A percentile compares a stretch with the other conserved stretches of the same genome.
phyloP scores from a whole-genome alignment of 1,284 basidiomycete genomes.

The Leccinum fallax region DNA sequence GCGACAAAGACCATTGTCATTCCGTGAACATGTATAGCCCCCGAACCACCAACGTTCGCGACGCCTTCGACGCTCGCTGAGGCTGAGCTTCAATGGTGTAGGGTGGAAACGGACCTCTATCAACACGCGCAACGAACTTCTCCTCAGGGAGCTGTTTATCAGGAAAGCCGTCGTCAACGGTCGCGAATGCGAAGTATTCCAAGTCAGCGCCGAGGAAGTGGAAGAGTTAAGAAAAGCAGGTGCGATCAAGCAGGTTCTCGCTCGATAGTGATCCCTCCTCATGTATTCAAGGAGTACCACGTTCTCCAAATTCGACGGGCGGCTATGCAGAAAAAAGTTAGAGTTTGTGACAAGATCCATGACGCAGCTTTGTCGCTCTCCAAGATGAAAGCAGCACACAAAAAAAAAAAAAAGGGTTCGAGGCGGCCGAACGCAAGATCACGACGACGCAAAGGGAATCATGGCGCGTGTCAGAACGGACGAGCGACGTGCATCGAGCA shows the following conservation, averaged over 20 bases:
- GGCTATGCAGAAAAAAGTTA: slow-evolving; percentile 67
- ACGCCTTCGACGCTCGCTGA: slow-evolving; percentile 78
- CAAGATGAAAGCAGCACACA: slow-evolving; percentile 54
- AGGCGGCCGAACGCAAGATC: slow-evolving; percentile 66
- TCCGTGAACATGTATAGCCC: slow-evolving; percentile 51
- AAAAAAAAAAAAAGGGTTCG: slow-evolving; percentile 65
- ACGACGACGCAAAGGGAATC: slow-evolving; percentile 69
- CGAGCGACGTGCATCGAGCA: slow-evolving; percentile 51
- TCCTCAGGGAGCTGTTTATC: slow-evolving; percentile 84
- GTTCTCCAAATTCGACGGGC: slow-evolving; percentile 61
- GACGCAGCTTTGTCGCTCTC: slow-evolving; percentile 74
- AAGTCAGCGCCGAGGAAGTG: slow-evolving; percentile 83
- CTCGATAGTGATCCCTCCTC: slow-evolving; percentile 2
- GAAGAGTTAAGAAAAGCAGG: slow-evolving; percentile 87
- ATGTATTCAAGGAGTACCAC: slow-evolving; percentile 60
- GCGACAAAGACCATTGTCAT: slow-evolving; percentile 51
- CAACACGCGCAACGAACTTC: slow-evolving; percentile 72
- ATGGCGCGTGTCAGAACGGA: slow-evolving; percentile 62
- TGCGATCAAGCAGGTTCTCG: slow-evolving; percentile 10
- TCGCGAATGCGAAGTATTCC: slow-evolving; percentile 74
- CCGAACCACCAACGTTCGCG: slow-evolving; percentile 58
- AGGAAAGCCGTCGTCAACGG: slow-evolving; percentile 88
- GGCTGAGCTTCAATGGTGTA: slow-evolving; percentile 73
- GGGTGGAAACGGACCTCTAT: slow-evolving; percentile 47
- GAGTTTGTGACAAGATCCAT: slow-evolving; percentile 78